Evolutionary conservation across 257 asterid species (phyloP).

Genomic region (Solanum dulcamara): DNA sequence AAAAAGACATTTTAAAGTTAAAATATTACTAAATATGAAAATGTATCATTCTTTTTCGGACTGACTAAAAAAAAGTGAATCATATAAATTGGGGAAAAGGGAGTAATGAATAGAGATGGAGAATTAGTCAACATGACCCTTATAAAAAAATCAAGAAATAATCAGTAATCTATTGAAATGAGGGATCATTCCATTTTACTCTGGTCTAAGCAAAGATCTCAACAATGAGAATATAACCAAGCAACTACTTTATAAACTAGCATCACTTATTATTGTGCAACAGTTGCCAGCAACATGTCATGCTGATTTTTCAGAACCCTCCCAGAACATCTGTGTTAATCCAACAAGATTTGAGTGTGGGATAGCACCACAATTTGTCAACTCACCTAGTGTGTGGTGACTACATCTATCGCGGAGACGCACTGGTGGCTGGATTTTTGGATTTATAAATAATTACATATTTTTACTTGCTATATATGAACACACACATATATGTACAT

Average conservation of each 20-base stretch:
- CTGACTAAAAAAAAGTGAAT: too few species aligned
- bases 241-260: not conserved
- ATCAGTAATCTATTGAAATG: too few species aligned
- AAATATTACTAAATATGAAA: too few species aligned
- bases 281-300: not conserved
- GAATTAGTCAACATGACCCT: too few species aligned
- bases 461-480: not conserved
- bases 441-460: not conserved
- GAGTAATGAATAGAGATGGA: too few species aligned
- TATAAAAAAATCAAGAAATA: too few species aligned
- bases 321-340: not conserved
- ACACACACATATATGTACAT: not conserved
- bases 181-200: not conserved
- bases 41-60: too few species aligned
- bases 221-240: too few species aligned
- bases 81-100: too few species aligned
- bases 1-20: too few species aligned
- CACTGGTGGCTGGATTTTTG: not conserved
- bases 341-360: not conserved
- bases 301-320: not conserved
- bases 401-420: not conserved
- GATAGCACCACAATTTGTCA: not conserved
- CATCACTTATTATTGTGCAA: not conserved
- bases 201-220: not conserved
- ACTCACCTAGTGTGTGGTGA: not conserved